phyloP scores from a whole-genome alignment of 2,329 filamentous ascomycete species.

The Calonectria pseudoreteaudii region DNA sequence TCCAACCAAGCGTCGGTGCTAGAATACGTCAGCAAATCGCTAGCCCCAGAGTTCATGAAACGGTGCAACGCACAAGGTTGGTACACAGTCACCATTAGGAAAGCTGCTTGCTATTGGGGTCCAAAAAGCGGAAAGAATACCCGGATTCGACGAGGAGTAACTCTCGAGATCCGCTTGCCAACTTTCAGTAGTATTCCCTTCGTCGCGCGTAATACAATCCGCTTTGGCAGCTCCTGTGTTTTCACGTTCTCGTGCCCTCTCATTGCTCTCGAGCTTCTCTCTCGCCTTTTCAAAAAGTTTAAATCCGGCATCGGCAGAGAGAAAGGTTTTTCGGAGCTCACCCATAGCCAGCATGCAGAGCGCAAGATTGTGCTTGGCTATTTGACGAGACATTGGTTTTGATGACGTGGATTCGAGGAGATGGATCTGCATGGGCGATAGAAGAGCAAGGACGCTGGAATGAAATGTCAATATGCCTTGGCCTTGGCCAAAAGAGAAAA shows the following conservation, averaged over 20 bases:
- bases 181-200: background rate
- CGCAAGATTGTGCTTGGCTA: slow-evolving; percentile 23
- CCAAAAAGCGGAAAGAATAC: background rate
- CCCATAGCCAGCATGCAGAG: slow-evolving; percentile 24
- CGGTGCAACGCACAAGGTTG: background rate
- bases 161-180: background rate
- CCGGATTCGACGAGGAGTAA: background rate
- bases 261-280: background rate
- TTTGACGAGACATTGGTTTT: slow-evolving; percentile 1
- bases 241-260: background rate
- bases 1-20: background rate
- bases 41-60: too few species aligned
- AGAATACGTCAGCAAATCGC: background rate
- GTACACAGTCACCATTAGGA: background rate
- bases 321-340: slow-evolving; percentile 21
- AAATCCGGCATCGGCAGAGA: slow-evolving; percentile 20
- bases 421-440: slow-evolving; percentile 27
- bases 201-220: background rate
- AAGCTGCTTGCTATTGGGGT: background rate
- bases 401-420: slow-evolving; percentile 24
- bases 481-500: background rate
- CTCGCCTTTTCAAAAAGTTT: slow-evolving; percentile 20
- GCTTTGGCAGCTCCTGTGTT: background rate
- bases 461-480: background rate
- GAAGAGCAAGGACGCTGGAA: slow-evolving; percentile 16